phyloP scores from a whole-genome alignment of 805 yeast genomes.

The Nakazawaea holstii region DNA sequence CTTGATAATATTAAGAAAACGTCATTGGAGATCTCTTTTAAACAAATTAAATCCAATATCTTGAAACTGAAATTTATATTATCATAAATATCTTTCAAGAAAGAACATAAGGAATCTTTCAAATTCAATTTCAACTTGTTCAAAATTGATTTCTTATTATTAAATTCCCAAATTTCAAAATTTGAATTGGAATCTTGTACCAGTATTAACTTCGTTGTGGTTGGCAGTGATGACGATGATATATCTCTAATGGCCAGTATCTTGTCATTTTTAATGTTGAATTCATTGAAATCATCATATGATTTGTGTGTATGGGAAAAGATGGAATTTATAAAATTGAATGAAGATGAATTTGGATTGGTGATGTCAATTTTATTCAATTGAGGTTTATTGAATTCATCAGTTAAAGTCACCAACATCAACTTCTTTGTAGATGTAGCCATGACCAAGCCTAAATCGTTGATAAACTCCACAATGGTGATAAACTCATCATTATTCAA shows the following conservation, averaged over 20 bases:
- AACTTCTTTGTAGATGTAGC: constrained; percentile 70
- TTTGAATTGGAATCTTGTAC: constrained; percentile 42
- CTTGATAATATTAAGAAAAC: constrained; percentile 46
- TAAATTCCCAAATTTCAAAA: constrained; percentile 27
- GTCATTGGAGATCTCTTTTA: constrained; percentile 30
- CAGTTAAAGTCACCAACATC: constrained; percentile 56
- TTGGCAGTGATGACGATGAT: constrained; percentile 34
- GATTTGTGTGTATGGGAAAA: constrained; percentile 4
- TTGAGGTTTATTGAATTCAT: constrained; percentile 58
- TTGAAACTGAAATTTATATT: constrained; percentile 43
- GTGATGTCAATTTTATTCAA: constrained; percentile 17
- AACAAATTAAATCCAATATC: constrained; percentile 58
- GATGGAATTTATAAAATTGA: constrained; percentile 15
- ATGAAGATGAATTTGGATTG: constrained; percentile 14
- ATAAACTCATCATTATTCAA: constrained; percentile 47
- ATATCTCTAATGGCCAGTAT: constrained; percentile 59
- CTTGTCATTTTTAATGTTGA: constrained; percentile 28
- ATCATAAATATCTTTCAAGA: constrained; percentile 36
- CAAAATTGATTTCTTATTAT: constrained; percentile 24
- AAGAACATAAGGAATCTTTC: constrained; percentile 13
- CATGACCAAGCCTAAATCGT: constrained; percentile 68
- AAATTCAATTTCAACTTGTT: constrained; percentile 24
- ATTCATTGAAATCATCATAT: constrained; percentile 16
- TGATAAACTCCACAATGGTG: constrained; percentile 51
- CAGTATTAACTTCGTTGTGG: constrained; percentile 27